Conservation (phyloP, 305 asterid genomes). For the Fraxinus sp. region DNA sequence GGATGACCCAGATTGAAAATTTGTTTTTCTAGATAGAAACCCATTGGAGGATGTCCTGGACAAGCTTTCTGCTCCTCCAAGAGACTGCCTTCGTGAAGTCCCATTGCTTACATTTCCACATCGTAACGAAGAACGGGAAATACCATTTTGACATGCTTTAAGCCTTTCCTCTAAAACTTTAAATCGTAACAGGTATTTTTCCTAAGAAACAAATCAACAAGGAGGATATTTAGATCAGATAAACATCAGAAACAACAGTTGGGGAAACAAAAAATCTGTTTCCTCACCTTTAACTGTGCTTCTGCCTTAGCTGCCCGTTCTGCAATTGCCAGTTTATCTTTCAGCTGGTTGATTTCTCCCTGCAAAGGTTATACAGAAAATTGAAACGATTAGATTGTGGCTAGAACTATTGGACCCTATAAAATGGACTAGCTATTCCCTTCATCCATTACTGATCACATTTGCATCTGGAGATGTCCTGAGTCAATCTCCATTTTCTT, state of each 20-base stretch:
- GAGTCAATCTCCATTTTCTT: not conserved
- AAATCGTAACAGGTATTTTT: constrained; percentile 73
- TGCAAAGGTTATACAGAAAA: constrained; percentile 20
- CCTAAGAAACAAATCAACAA: constrained; percentile 42
- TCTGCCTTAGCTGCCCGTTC: constrained; percentile 95
- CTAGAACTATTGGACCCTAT: not conserved
- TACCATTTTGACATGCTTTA: constrained; percentile 46
- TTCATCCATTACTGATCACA: not conserved
- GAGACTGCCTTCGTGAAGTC: constrained; percentile 50
- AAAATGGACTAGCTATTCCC: not conserved
- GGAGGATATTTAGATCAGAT: constrained; percentile 21
- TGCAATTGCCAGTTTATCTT: constrained; percentile 71
- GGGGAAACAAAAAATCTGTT: not conserved
- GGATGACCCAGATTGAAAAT: constrained; percentile 35
- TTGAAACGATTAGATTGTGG: constrained; percentile 12
- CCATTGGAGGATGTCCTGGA: constrained; percentile 51
- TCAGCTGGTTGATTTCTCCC: constrained; percentile 93
- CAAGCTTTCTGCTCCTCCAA: constrained; percentile 58
- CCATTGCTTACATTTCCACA: constrained; percentile 52
- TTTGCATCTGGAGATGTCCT: not conserved
- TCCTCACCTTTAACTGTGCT: constrained; percentile 79
- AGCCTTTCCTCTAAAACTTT: constrained; percentile 87
- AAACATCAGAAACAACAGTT: not conserved
- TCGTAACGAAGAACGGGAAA: constrained; percentile 38
- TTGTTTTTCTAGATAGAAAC: constrained; percentile 37